Evolutionary conservation across 768 basidiomycete species (phyloP).

Genomic region (Boletus insuetus): DNA sequence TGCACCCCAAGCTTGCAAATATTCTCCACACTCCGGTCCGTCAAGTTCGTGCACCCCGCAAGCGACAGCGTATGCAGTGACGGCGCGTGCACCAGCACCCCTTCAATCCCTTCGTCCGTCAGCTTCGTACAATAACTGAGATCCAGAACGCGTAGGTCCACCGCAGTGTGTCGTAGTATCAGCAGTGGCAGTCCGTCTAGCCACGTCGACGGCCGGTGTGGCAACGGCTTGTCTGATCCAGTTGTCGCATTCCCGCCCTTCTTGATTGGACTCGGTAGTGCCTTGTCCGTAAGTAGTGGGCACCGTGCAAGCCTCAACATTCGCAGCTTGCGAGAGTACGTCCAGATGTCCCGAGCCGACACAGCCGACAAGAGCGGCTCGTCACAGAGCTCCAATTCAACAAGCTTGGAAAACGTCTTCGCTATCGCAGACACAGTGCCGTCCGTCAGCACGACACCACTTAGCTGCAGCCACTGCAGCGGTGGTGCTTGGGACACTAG

Average conservation of each 20-base stretch:
- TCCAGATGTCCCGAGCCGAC: conserved; percentile 79
- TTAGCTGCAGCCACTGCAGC: conserved; percentile 73
- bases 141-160: conserved; percentile 77
- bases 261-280: conserved; percentile 59
- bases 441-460: conserved; percentile 62
- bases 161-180: conserved; percentile 60
- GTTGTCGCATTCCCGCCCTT: conserved; percentile 29
- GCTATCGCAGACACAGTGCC: conserved; percentile 65
- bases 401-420: conserved; percentile 68
- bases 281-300: conserved; percentile 69
- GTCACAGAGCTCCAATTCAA: conserved; percentile 77
- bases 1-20: conserved; percentile 71
- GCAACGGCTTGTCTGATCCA: conserved; percentile 47
- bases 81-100: conserved; percentile 73
- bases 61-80: conserved; percentile 73
- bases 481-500: conserved; percentile 65
- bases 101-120: conserved; percentile 73
- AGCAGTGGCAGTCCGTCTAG: conserved; percentile 62
- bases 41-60: conserved; percentile 74
- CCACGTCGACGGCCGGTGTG: conserved; percentile 57
- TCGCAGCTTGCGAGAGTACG: conserved; percentile 73
- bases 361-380: conserved; percentile 65
- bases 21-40: conserved; percentile 64
- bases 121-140: conserved; percentile 66
- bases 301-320: conserved; percentile 79